These are phyloP conservation scores for Mycena sanguinolenta DNA, from an alignment of 768 basidiomycete genomes.

Conservation along the genomic window DNA sequence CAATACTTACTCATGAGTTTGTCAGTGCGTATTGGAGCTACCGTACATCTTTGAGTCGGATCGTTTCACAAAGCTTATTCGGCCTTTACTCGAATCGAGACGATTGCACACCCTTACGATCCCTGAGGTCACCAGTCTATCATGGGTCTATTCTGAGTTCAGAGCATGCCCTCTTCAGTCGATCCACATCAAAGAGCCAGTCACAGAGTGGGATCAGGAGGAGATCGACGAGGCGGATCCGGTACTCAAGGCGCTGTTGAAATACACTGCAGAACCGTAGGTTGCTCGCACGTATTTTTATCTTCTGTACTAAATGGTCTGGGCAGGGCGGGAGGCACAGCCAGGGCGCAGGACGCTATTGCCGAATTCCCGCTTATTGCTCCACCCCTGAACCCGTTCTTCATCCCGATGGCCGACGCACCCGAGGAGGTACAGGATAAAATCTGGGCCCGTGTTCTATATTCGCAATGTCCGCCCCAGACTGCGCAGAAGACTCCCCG, in stretches of 20 bases:
- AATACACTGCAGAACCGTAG: background rate
- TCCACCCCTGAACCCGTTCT: background rate
- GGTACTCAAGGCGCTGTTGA: background rate
- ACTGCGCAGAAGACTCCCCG: background rate
- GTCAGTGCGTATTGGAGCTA: no score
- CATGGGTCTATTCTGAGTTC: background rate
- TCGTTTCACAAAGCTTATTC: background rate
- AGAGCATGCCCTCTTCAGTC: background rate
- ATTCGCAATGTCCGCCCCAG: background rate
- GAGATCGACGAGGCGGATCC: background rate
- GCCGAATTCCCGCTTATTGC: background rate
- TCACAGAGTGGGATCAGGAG: no score
- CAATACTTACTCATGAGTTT: background rate
- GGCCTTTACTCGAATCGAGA: background rate
- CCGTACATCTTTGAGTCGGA: background rate
- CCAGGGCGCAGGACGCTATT: background rate
- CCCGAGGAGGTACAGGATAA: background rate
- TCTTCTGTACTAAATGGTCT: no score
- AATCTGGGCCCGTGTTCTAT: slow-evolving; percentile 1
- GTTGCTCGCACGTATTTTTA: background rate
- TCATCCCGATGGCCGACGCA: slow-evolving; percentile 1
- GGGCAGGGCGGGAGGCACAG: background rate
- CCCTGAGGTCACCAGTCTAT: background rate
- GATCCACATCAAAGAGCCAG: background rate
- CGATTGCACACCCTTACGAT: background rate